Base-by-base conservation (phyloP, 371 early-diverging fungal genomes). In the Syncephalastrum contaminatum region DNA sequence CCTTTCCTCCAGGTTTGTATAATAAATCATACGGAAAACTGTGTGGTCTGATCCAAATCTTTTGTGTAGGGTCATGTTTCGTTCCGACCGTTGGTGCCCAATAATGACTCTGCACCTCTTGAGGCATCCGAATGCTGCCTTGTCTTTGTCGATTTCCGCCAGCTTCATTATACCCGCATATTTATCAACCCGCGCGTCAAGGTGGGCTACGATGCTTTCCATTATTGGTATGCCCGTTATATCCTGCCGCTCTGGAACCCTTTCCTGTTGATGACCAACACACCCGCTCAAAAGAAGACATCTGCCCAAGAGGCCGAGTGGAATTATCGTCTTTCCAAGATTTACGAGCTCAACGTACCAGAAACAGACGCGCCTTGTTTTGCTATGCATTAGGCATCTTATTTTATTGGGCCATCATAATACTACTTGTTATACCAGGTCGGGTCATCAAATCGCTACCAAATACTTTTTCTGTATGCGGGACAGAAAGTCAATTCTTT, bases 81-180 rank as follows among this genome's bases (percentile, higher is more conserved):
- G 7, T 64, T 62, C 47, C 56, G 67, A 4, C 56, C 67, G 12
- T 15, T 67, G 25, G 19, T 52, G 8, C 67, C 67, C 4, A 43
- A 67, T 6, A 58, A 62, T 20, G 54, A 55, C 5, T 44, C 53
- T 18, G 53, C 59, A 36, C 52, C 57, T 15, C 4, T 56, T 4
- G 67, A 67, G 48, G 67, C 63, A 16, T 62, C 62, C 14, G 67
- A 67, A 47, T 67, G 67, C 19, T 67, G 67, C 40, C 47, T 67
- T n/a, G 50, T 67, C 10, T 55, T 59, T 45, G 54, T 53, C 43
- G 62, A 67, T 53, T 50, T 67, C 24, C 60, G 60, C 16, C 41
- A 43, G 3, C 30, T 59, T 4, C 56, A 62, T 39, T 52, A 54
- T 36, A 55, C 48, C 16, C 56, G 53, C 13, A 44, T 62, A 5